phyloP scores from a whole-genome alignment of 2,329 filamentous ascomycete species.

The Calonectria hawksworthii region DNA sequence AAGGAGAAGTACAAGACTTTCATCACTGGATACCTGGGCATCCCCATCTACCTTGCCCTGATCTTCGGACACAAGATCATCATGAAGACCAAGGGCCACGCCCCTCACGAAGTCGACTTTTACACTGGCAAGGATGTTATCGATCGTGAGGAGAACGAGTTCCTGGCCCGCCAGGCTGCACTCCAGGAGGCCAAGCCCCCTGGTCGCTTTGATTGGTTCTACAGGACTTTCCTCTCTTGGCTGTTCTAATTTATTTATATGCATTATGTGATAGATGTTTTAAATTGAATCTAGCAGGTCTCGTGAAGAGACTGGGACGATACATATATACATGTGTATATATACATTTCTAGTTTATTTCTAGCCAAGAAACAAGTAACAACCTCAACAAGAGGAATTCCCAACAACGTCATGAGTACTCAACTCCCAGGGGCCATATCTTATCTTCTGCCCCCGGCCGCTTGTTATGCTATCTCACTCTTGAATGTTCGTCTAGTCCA shows the following conservation, averaged over 20 bases:
- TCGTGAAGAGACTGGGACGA: background rate
- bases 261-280: background rate
- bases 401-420: background rate
- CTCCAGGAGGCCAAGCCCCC: slow-evolving; percentile 42
- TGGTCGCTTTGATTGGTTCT: slow-evolving; percentile 51
- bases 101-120: slow-evolving; percentile 74
- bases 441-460: background rate
- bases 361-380: background rate
- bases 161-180: slow-evolving; percentile 62
- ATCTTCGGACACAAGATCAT: slow-evolving; percentile 77
- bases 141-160: slow-evolving; percentile 80
- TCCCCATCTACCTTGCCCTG: slow-evolving; percentile 79
- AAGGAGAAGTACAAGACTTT: slow-evolving; percentile 82
- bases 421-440: background rate
- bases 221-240: slow-evolving; percentile 55
- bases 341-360: background rate
- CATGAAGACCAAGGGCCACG: slow-evolving; percentile 67
- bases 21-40: slow-evolving; percentile 82
- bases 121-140: slow-evolving; percentile 81
- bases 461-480: background rate
- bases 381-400: background rate
- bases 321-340: background rate
- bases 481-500: no score
- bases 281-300: background rate
- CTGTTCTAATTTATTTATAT: slow-evolving; percentile 48